Evolutionary conservation across 1,284 basidiomycete species (phyloP).

Genomic region (Omphalotus olearius): DNA sequence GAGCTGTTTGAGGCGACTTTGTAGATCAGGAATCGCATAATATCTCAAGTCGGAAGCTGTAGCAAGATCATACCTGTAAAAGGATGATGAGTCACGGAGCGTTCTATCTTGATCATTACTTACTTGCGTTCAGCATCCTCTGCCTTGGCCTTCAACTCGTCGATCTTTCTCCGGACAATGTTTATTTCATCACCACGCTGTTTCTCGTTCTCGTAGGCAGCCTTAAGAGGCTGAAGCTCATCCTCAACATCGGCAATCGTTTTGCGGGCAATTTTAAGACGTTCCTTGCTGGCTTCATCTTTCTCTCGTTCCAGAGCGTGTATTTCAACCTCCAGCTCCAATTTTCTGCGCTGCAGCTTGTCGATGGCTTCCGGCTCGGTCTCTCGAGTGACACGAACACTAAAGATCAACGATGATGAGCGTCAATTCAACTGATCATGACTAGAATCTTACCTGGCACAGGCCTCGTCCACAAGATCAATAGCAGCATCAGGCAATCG

Average conservation of each 20-base stretch:
- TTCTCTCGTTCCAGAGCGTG: slow-evolving; percentile 94
- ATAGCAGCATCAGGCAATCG: slow-evolving; percentile 90
- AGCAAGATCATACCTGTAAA: slow-evolving; percentile 66
- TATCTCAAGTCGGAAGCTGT: slow-evolving; percentile 91
- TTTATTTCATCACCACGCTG: slow-evolving; percentile 84
- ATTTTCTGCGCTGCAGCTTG: slow-evolving; percentile 86
- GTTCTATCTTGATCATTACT: slow-evolving; percentile 20
- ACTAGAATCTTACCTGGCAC: slow-evolving; percentile 58
- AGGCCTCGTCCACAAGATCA: slow-evolving; percentile 92
- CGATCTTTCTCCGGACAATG: slow-evolving; percentile 77
- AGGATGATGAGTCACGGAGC: neutral
- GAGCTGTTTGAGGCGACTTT: slow-evolving; percentile 68
- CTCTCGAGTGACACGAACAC: slow-evolving; percentile 90
- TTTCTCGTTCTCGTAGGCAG: slow-evolving; percentile 90
- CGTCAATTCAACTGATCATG: neutral
- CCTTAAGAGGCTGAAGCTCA: slow-evolving; percentile 83
- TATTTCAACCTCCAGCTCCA: slow-evolving; percentile 94
- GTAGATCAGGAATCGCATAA: slow-evolving; percentile 92
- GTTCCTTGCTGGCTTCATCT: slow-evolving; percentile 86
- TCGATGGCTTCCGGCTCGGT: slow-evolving; percentile 95
- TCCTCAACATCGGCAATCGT: slow-evolving; percentile 87
- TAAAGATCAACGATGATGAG: slow-evolving; percentile 24
- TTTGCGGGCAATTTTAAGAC: slow-evolving; percentile 76
- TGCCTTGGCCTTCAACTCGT: slow-evolving; percentile 89
- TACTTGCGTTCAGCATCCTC: slow-evolving; percentile 91